Base-by-base conservation (phyloP, 2,329 filamentous ascomycete genomes). In the Karstenula rhodostoma region DNA sequence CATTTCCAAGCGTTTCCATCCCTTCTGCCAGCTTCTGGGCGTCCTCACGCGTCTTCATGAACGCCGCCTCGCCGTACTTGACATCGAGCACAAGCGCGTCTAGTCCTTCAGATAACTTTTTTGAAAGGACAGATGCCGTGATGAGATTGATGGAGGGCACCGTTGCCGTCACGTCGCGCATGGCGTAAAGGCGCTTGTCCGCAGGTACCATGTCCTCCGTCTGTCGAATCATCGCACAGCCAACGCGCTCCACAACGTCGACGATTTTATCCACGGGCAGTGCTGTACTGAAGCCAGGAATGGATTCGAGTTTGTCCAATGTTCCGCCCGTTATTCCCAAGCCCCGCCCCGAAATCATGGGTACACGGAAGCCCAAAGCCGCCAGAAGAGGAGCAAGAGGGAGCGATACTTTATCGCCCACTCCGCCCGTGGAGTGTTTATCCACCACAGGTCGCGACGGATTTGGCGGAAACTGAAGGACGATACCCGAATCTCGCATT, bases 61-160 rank as follows among this genome's bases (percentile, higher is more conserved):
- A 47, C 13, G 44, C 44, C 19, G 44, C 44, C 19, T 19, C n/a
- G 19, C 44, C 44, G 19, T 47, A 47, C 13, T 47, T 47, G 3
- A 47, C 44, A 47, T 47, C 44, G 13, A 47, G 44, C 27, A 47
- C 44, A 13, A 47, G 44, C 13, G 44, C 44, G 44, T 47, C 44
- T 23, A 47, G 15, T 47, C 44, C 44, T 47, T 47, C 44, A 23
- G 44, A 19, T 47, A 47, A 23, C 19, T 47, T 47, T 15, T 47
- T 47, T 13, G 44, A 47, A 2, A 47, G 19, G 4, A 47, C 13
- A 27, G 44, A 47, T 17, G 44, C 44, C 19, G 44, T 47, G 23
- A 47, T 47, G 44, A 47, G 44, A n/a, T 47, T 47, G 44, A 47
- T 32, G 12, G 44, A 47, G 27, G 44, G 44, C 13, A 47, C 44